Percentiles rank a stretch among this genome's conserved stretches.
phyloP scores from a whole-genome alignment of 345 rosid species.

The Hypericum perforatum region DNA sequence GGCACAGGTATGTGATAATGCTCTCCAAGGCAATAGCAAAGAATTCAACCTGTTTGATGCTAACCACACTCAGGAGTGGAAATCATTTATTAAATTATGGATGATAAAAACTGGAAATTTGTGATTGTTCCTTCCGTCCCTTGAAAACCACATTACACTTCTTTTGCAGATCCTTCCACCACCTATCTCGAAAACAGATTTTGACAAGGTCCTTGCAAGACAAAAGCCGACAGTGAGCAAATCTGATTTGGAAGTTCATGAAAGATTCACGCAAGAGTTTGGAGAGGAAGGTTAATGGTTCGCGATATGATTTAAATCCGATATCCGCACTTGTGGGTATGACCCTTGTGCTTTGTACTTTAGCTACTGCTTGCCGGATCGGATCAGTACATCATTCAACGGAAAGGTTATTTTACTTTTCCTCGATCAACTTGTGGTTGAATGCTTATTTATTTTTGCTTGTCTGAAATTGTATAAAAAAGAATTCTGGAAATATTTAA shows the following conservation, averaged over 20 bases:
- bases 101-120: too few relatives aligned
- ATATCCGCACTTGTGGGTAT: conserved; percentile 23
- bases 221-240: conserved; percentile 96
- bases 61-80: too few relatives aligned
- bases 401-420: conserved; percentile 26
- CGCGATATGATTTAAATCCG: background rate
- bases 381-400: conserved; percentile 13
- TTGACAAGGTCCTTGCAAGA: conserved; percentile 86
- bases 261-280: conserved; percentile 92
- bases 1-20: conserved; percentile 36
- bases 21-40: background rate
- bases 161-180: conserved; percentile 78
- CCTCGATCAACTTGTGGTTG: conserved; percentile 19
- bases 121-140: too few relatives aligned
- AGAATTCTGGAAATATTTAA: conserved; percentile 17
- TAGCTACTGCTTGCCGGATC: conserved; percentile 23
- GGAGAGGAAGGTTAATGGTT: conserved; percentile 82
- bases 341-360: conserved; percentile 30
- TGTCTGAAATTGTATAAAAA: conserved; percentile 38
- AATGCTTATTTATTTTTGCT: conserved; percentile 24
- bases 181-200: conserved; percentile 66
- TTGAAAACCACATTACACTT: too few relatives aligned
- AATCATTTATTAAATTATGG: too few relatives aligned
- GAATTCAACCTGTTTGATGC: too few relatives aligned
- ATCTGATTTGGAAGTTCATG: conserved; percentile 78